Percentiles rank a stretch among this genome's conserved stretches.
Conservation (phyloP, 2,329 filamentous ascomycete genomes). For the Sporothrix pseudoabietina region DNA sequence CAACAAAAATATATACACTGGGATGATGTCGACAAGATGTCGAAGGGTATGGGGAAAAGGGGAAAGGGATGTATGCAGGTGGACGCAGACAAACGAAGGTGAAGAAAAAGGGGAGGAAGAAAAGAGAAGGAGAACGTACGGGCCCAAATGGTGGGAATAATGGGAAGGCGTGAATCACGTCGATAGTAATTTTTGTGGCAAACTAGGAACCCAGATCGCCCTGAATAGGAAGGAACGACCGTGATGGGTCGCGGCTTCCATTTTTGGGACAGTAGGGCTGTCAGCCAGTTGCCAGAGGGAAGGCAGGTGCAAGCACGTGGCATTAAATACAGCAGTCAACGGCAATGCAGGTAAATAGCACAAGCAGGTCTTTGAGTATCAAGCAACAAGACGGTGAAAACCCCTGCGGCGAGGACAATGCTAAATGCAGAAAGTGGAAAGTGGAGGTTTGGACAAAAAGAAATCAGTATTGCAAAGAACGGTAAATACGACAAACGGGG, state of each 20-base stretch:
- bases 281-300: background rate
- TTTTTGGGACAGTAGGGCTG: background rate
- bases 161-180: background rate
- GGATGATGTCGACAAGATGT: background rate
- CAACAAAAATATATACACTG: background rate
- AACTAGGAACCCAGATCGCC: too few species aligned
- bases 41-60: background rate
- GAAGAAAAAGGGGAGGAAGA: background rate
- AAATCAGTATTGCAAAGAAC: conserved; percentile 25
- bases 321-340: background rate
- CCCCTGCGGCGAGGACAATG: background rate
- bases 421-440: background rate
- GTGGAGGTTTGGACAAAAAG: background rate
- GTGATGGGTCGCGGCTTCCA: conserved; percentile 16
- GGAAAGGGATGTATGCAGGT: background rate
- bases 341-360: background rate
- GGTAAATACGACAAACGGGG: conserved; percentile 15
- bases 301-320: background rate
- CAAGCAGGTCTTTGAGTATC: background rate
- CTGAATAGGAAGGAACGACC: background rate
- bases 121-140: background rate
- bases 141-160: background rate
- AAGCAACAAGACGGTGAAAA: background rate
- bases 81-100: background rate
- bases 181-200: background rate